Base-by-base conservation (phyloP, 2,329 filamentous ascomycete species). In the Pyrenochaeta sp. region DNA sequence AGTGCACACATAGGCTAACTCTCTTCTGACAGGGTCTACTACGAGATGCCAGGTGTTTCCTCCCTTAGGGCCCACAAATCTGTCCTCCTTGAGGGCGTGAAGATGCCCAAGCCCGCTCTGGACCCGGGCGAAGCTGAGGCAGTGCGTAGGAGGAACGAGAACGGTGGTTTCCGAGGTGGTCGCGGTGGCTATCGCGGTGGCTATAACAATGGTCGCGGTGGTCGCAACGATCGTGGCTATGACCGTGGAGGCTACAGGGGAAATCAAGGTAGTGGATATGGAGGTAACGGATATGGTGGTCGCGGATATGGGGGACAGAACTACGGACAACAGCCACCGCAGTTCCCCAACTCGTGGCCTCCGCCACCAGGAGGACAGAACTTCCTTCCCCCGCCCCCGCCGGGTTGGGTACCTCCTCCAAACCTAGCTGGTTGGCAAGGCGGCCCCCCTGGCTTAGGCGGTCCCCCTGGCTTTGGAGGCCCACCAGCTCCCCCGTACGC, bases 71-170 rank as follows among this genome's bases (percentile, higher is more conserved):
- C 84, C 4, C 94, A 99, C 74, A 96, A 96, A 68, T 96, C 92
- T 5, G 95, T 96, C 88, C 81, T 99, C 10, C 80, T 99, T 23
- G 86, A 90, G 3, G 94, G 94, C 9, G 85, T 92, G 26, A 85
- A 87, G 59, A 80, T 92, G 43, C 84, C 88, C 4, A 74, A 80
- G 2, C 84, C 89, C 2, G 87, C 84, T 7, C 81, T 99, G 1
- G 56, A 38, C 18, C 88, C 89, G 44, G 80, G 83, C 22, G 82
- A 81, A 81, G 92, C 29, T 84, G 85, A 64, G 80, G 81, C 39
- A 86, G 87, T 65, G 77, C 86, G 22, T 77, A 81, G 41, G 81
- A 82, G 48, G 78, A 81, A 15, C 86, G 89, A 90, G 39, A 84
- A 84, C 60, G 74, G 77, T 18, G 71, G 79, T 15, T 45, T 35